phyloP scores from a whole-genome alignment of 2,329 filamentous ascomycete species.

The Aureobasidium pullulans region DNA sequence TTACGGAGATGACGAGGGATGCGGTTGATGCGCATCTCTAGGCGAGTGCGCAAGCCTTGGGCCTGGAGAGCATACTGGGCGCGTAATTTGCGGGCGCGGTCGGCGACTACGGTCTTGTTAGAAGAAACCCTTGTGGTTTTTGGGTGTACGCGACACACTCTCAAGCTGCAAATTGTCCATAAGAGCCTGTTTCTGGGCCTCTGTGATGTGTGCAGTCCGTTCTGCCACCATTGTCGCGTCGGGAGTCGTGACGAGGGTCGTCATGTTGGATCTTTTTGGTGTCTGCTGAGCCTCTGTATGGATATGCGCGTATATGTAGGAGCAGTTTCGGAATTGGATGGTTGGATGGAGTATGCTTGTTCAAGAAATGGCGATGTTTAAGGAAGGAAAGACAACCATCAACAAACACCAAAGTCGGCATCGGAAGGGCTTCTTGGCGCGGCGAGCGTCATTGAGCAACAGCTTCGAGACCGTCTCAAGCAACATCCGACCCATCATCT shows the following conservation, averaged over 20 bases:
- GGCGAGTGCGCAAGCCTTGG: constrained; percentile 72
- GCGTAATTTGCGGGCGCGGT: constrained; percentile 77
- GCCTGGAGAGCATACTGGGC: constrained; percentile 86
- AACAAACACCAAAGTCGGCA: constrained; percentile 5
- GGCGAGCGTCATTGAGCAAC: neutral
- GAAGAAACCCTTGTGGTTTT: constrained; percentile 26
- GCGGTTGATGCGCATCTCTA: constrained; percentile 89
- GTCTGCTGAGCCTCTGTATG: constrained; percentile 3
- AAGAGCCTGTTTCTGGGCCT: constrained; percentile 70
- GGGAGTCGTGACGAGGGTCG: constrained; percentile 15
- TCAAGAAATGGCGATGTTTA: neutral
- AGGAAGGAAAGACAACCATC: neutral
- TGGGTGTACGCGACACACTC: constrained; percentile 46
- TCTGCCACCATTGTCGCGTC: constrained; percentile 16
- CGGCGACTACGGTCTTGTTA: constrained; percentile 56
- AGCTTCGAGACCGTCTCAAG: constrained; percentile 1
- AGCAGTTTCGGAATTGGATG: neutral
- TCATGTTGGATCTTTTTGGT: neutral
- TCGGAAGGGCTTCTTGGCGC: neutral
- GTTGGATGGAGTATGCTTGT: neutral
- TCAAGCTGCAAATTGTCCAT: constrained; percentile 87
- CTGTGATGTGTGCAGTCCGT: constrained; percentile 25
- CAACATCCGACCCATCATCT: neutral
- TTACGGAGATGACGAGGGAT: constrained; percentile 75
- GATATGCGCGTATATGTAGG: constrained; percentile 7